Conservation (phyloP, 2,329 filamentous ascomycete genomes). For the Coniochaeta pulveracea region DNA sequence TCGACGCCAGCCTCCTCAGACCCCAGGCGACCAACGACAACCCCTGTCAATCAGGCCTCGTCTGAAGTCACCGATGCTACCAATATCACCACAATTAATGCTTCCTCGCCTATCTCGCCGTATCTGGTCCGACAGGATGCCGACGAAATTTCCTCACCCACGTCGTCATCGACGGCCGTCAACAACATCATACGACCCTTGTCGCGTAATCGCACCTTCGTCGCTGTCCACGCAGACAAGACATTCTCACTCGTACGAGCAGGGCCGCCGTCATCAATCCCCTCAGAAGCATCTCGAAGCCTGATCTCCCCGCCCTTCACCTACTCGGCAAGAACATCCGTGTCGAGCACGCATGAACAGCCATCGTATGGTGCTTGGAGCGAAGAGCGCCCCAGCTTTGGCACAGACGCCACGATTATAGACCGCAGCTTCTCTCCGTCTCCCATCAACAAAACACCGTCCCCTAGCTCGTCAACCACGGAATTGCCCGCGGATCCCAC, state of each 20-base stretch:
- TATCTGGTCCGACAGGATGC: constrained; percentile 8
- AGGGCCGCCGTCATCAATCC: constrained; percentile 11
- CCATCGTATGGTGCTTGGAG: constrained; percentile 34
- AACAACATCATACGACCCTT: constrained; percentile 15
- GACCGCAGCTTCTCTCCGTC: constrained; percentile 29
- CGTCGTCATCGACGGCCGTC: constrained; percentile 12
- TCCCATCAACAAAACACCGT: constrained; percentile 10
- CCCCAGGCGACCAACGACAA: too few relatives aligned
- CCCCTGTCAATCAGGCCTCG: constrained; percentile 17
- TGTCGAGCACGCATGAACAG: constrained; percentile 35
- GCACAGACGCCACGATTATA: constrained; percentile 23
- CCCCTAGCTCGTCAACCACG: constrained; percentile 21
- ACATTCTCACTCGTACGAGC: constrained; percentile 41
- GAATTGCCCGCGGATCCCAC: constrained; percentile 23
- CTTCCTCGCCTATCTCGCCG: constrained; percentile 14
- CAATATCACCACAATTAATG: constrained; percentile 26
- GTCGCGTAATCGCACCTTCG: constrained; percentile 30
- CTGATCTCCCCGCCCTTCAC: constrained; percentile 30
- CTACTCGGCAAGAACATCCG: constrained; percentile 20
- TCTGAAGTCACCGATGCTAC: constrained; percentile 21
- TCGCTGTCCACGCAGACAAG: constrained; percentile 44
- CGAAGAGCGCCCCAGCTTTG: constrained; percentile 35
- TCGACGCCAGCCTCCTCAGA: constrained; percentile 24
- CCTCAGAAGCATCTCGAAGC: constrained; percentile 15
- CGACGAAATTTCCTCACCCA: constrained; percentile 10